Evolutionary conservation across 306 rosid species (phyloP), one percentile per base, ranked within the genome.

Genomic region (Psophocarpus tetragonolobus): DNA sequence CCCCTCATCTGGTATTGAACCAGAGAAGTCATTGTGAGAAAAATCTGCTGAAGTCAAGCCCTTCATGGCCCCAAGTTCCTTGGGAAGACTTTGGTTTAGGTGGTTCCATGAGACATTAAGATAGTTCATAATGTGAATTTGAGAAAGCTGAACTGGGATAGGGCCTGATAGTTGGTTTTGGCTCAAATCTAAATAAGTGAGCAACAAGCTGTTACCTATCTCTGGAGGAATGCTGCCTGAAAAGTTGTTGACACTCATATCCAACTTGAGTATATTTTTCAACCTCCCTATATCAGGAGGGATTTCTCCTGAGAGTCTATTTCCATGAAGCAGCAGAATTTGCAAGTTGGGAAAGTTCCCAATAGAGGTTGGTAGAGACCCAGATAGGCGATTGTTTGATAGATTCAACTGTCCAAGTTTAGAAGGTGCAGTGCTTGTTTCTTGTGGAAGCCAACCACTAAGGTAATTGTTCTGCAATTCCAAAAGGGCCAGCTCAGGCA

Each of bases 71-170:
- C 91, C 97, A 35, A 95, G 76, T 66, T 90, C 93, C 77, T 73
- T 84, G 9, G 98, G 98, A 32, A 92, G 89, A 75, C 83, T 76
- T 75, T 85, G 89, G 76, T 78, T 88, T 14, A 95, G 61, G 80
- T 86, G 84, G 90, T 95, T 95, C 91, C 95, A 85, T 60, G 98
- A 95, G 69, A 91, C 80, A 77, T 95, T 95, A 39, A 95, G 89
- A 87, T 89, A 95, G 65, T 92, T 92, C 11, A 95, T 74, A 23
- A 88, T 91, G 81, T 88, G 95, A 64, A 89, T 87, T 75, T 90
- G 86, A 23, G 97, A 81, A 61, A 90, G 60, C 68, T 90, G 88
- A 80, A 70, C 61, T 72, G 98, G 98, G 51, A 94, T 81, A 38
- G 91, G 89, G 9, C 97, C 97, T 30, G 95, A 85, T 35, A 94